Base-by-base conservation (phyloP, 768 basidiomycete species). In the Psilocybe azurescens region DNA sequence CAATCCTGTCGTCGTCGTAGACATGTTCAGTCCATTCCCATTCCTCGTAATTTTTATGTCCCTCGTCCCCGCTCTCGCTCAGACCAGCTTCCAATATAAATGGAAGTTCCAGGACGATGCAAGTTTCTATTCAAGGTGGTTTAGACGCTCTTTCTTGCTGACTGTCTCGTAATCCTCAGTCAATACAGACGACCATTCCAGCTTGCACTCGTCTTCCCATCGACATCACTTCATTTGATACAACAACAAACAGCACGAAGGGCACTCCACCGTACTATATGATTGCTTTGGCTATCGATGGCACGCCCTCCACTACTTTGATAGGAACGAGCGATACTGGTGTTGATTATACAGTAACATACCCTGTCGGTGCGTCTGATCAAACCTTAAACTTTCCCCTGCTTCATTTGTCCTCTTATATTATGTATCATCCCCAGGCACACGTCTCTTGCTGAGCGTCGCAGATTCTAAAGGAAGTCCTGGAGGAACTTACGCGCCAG, bases 401-500 rank as follows among this genome's bases (percentile, higher is more conserved):
- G 24, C 24, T 24, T 24, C 24, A 24, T 24, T 20, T 28, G 33
- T 53, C 50, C 29, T 32, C n/a, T n/a, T 46, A 54, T 41, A 55
- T 41, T 44, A 44, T n/a, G 53, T 28, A 33, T 39, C 14, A 16
- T 14, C 33, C 3, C 33, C 33, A 86, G 85, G 77, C 18, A 74
- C 81, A 3, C 72, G 70, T 24, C 61, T 86, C 10, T 60, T 84
- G 39, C 68, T 85, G 16, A 75, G 71, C 28, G 75, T 84, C 18
- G 70, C 80, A 13, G 82, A 86, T 64, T 72, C 81, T 5, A 64
- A 70, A 10, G 78, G 79, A 1, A 77, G 69, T 33, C 75, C 78
- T 0, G 80, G 80, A 0, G 83, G 82, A 7, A 69, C 79, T 36
- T 66, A 75, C 6, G 67, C 74, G 2, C 48, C 62, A 4, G 33